Evolutionary conservation across 805 yeast genomes (phyloP).

Genomic region (Saccharomycopsis selenospora): DNA sequence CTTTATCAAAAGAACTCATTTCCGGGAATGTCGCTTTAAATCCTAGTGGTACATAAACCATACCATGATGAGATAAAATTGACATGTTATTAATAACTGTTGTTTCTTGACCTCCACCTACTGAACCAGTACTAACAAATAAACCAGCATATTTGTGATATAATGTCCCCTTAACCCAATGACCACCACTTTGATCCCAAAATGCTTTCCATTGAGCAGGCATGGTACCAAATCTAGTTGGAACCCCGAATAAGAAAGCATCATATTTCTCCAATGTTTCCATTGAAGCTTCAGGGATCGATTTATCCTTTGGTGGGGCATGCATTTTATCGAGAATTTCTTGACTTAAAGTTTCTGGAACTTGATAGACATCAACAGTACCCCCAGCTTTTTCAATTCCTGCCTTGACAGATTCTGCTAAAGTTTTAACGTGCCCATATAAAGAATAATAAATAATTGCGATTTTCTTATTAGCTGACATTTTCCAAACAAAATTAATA

Average conservation of each 20-base stretch:
- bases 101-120: constrained; percentile 74
- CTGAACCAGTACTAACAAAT: constrained; percentile 63
- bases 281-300: constrained; percentile 48
- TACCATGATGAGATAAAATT: constrained; percentile 67
- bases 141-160: constrained; percentile 69
- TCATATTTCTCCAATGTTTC: constrained; percentile 57
- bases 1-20: constrained; percentile 51
- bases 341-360: constrained; percentile 66
- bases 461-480: constrained; percentile 33
- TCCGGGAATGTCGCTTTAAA: constrained; percentile 51
- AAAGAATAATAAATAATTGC: constrained; percentile 76
- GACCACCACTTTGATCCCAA: constrained; percentile 71
- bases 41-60: constrained; percentile 72
- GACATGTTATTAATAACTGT: constrained; percentile 56
- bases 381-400: constrained; percentile 71
- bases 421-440: constrained; percentile 66
- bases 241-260: constrained; percentile 69
- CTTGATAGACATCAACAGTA: constrained; percentile 63
- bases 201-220: constrained; percentile 73
- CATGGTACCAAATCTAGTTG: constrained; percentile 70
- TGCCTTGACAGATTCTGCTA: constrained; percentile 61
- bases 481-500: too few relatives aligned
- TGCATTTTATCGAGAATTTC: constrained; percentile 55
- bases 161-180: constrained; percentile 67
- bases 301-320: constrained; percentile 54